Conservation (phyloP, 2,329 filamentous ascomycete genomes). For the Eutypa lata region DNA sequence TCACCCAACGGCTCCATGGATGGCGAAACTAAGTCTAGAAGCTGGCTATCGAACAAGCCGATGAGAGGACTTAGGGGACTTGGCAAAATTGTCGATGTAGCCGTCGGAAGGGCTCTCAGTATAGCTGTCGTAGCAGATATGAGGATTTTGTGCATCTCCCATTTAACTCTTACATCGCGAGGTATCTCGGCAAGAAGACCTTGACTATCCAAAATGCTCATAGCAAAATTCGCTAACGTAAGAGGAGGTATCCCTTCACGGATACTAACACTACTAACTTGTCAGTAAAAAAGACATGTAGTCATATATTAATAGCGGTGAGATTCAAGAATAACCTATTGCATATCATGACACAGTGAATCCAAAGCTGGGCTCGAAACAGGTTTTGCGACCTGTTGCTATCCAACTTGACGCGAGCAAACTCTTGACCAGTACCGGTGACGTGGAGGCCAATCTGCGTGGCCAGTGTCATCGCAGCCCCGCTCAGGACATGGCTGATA, state of each 20-base stretch:
- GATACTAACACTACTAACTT: constrained; percentile 3
- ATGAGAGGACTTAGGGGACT: constrained; percentile 2
- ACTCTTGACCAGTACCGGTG: constrained; percentile 35
- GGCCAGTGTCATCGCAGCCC: constrained; percentile 36
- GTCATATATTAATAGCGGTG: too few relatives aligned
- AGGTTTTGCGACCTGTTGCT: constrained; percentile 31
- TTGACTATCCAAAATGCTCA: not conserved
- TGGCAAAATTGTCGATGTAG: not conserved
- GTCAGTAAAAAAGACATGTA: not conserved
- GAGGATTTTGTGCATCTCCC: constrained; percentile 8
- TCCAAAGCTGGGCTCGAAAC: constrained; percentile 32
- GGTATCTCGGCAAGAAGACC: constrained; percentile 1
- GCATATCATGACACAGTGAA: constrained; percentile 32
- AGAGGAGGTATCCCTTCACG: constrained; percentile 8
- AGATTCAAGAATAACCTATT: constrained; percentile 30
- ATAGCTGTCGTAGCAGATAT: constrained; percentile 5
- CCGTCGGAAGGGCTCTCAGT: not conserved
- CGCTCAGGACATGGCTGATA: constrained; percentile 35
- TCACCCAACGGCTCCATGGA: constrained; percentile 2
- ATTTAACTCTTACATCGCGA: not conserved
- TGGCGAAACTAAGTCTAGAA: not conserved
- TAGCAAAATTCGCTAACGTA: not conserved
- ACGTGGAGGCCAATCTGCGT: constrained; percentile 38
- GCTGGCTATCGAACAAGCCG: constrained; percentile 8
- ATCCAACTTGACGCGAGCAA: constrained; percentile 32